Evolutionary conservation across 495 filamentous ascomycete species (phyloP).

Genomic region (Sporormia fimetaria): DNA sequence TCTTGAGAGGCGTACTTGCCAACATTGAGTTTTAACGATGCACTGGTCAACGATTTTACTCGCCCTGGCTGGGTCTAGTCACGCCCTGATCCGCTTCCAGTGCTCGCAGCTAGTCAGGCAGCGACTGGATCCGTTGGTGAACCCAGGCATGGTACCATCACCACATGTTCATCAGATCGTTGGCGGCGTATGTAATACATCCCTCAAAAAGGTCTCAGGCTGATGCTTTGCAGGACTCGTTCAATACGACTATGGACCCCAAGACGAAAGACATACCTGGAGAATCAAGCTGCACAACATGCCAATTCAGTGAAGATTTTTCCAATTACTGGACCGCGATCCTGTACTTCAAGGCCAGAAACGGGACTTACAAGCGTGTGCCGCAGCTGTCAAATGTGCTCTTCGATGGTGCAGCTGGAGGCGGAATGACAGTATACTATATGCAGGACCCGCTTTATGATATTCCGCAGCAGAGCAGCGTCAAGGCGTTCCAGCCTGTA

Average conservation of each 20-base stretch:
- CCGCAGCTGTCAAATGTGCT: constrained; percentile 2
- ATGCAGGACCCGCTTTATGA: constrained; percentile 11
- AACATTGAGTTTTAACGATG: too few species aligned
- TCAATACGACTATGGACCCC: constrained; percentile 19
- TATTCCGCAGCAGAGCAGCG: constrained; percentile 1
- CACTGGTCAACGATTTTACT: constrained; percentile 10
- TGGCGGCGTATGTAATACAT: constrained; percentile 26
- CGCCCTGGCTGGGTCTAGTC: constrained; percentile 13
- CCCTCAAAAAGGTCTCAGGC: not conserved
- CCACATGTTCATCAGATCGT: constrained; percentile 40
- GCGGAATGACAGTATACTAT: constrained; percentile 15
- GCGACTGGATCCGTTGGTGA: constrained; percentile 18
- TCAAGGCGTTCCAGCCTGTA: constrained; percentile 8
- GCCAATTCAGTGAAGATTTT: constrained; percentile 22
- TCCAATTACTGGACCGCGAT: constrained; percentile 18
- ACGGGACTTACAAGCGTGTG: constrained; percentile 11
- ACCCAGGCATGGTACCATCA: constrained; percentile 20
- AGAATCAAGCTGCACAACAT: constrained; percentile 22
- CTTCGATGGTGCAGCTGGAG: constrained; percentile 5
- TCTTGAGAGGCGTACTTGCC: too few species aligned
- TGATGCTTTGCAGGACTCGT: constrained; percentile 7
- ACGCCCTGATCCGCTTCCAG: constrained; percentile 19
- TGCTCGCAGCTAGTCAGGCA: constrained; percentile 21
- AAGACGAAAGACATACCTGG: constrained; percentile 20
- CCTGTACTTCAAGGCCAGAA: constrained; percentile 12